Base-by-base conservation (phyloP, 306 rosid genomes). In the Casuarina cunninghamiana region DNA sequence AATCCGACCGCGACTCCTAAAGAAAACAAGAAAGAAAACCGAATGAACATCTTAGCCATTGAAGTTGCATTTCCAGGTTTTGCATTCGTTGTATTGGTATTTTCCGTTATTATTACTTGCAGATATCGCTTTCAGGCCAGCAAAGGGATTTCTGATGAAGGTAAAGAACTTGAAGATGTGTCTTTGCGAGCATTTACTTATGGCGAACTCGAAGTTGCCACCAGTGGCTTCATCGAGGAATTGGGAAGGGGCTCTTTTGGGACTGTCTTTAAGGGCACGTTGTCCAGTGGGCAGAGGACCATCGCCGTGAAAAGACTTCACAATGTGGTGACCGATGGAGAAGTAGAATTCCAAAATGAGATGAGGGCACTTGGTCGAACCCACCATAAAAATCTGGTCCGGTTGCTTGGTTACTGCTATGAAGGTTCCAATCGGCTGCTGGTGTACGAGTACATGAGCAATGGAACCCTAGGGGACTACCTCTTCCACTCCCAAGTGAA, bases 121-220 rank as follows among this genome's bases (percentile, higher is more conserved):
- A 57, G 38, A 19, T 21, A 7, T 57, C 8, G 38, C 6, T 6
- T 57, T 19, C 7, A 37, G 63, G 8, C 10, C 2, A 0, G 21
- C 3, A 9, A 57, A 57, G 6, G 51, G 15, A 2, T 48, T 13
- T 48, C 51, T 10, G 3, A 10, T 48, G 51, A 48, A 48, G 13
- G 12, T 10, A 48, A 1, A 37, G 8, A 55, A 19, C 9, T 57
- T 0, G 63, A 57, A 11, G 63, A 57, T 57, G 63, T 57, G 12
- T 57, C 63, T 57, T 19, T 57, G 63, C 21, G 63, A 57, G 63
- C 63, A 19, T 57, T 57, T 57, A 57, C 63, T 57, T 57, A 57
- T 19, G 7, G 6, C 9, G 63, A 57, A 57, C 63, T 57, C 35
- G 63, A 57, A 57, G 63, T 57, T 57, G 63, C 63, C 7, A 57